A percentile compares a stretch with the other conserved stretches of the same genome.
phyloP scores from a whole-genome alignment of 345 rosid genomes.

The Gossypium rotundifolium region DNA sequence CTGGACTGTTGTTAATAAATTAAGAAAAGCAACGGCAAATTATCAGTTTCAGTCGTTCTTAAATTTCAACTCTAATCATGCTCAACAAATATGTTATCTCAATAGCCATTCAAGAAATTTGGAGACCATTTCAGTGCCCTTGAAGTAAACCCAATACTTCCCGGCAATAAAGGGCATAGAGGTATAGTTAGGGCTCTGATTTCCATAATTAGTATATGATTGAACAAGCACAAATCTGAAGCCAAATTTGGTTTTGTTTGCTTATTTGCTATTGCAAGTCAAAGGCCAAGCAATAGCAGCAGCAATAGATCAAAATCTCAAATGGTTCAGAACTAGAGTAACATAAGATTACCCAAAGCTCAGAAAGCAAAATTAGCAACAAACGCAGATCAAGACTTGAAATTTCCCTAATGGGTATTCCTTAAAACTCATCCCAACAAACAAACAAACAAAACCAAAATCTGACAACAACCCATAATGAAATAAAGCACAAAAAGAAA shows the following conservation, averaged over 20 bases:
- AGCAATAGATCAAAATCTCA: constrained; percentile 20
- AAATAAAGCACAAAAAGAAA: neutral
- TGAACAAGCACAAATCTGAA: neutral
- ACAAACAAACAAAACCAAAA: constrained; percentile 3
- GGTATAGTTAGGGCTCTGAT: neutral
- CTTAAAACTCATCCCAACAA: constrained; percentile 8
- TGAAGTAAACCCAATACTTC: neutral
- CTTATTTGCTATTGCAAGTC: neutral
- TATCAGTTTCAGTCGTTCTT: neutral
- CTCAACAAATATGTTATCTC: neutral
- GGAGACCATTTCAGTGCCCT: neutral
- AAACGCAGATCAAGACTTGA: constrained; percentile 17
- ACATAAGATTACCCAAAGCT: neutral
- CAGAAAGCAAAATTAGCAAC: constrained; percentile 16
- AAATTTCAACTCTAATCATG: neutral
- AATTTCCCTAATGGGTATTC: constrained; percentile 20
- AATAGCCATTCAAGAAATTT: neutral
- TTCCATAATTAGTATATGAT: neutral
- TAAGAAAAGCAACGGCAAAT: neutral
- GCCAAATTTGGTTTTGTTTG: neutral
- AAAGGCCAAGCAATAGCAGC: neutral
- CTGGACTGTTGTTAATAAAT: neutral
- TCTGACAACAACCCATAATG: constrained; percentile 15
- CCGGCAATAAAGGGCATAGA: neutral
- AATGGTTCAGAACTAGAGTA: neutral